Evolutionary conservation across 176 grass and related monocot species (phyloP).

Genomic region (Eragrostis curvula): DNA sequence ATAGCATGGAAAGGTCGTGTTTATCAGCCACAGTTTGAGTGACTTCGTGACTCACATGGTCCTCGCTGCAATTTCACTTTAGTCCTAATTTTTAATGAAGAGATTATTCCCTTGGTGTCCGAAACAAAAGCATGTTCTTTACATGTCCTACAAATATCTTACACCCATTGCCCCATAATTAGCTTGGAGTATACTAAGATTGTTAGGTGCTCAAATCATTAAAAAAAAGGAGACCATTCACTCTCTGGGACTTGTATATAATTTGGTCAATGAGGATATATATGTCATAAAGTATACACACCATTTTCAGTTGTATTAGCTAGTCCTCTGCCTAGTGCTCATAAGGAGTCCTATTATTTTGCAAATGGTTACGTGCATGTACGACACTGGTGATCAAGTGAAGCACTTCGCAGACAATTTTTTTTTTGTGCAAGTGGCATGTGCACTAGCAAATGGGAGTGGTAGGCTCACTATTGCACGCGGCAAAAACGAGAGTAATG

Average conservation of each 20-base stretch:
- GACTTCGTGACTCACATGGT: too few species aligned
- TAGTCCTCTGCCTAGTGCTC: background rate
- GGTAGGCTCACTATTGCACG: slow-evolving; percentile 26
- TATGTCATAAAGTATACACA: background rate
- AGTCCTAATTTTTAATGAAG: too few species aligned
- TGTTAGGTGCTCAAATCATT: slow-evolving; percentile 14
- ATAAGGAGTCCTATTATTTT: slow-evolving; percentile 27
- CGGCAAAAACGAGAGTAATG: slow-evolving; percentile 11
- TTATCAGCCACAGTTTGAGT: too few species aligned
- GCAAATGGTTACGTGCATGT: background rate
- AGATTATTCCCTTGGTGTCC: too few species aligned
- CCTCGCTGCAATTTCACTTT: too few species aligned
- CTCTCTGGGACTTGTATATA: background rate
- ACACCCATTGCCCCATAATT: background rate
- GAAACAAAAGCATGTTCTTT: too few species aligned
- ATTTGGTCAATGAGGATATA: background rate
- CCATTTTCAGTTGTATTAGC: background rate
- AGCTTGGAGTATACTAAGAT: background rate
- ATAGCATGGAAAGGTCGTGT: too few species aligned
- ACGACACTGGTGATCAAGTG: background rate
- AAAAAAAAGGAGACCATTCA: background rate
- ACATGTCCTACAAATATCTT: background rate
- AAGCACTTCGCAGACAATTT: background rate
- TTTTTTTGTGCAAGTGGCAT: slow-evolving; percentile 5
- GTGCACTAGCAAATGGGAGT: slow-evolving; percentile 38